Evolutionary conservation across 2,329 filamentous ascomycete species (phyloP), one percentile per base, ranked within the genome.

Genomic region (Monosporascus sp.): DNA sequence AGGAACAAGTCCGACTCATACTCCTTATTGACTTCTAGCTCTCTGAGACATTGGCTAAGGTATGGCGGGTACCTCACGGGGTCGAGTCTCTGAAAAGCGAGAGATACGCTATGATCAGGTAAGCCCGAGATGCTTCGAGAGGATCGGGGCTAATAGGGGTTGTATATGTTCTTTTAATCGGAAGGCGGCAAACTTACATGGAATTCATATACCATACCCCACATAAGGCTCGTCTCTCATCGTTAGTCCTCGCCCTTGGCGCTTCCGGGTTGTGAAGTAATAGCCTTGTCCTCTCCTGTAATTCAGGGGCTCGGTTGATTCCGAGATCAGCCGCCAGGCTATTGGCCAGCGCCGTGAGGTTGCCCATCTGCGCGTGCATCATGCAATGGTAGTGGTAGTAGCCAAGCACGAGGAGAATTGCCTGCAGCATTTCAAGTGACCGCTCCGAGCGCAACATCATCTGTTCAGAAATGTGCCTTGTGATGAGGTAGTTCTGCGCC

Each of bases 331-430:
- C 71, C 7, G 74, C 66, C 2, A 82, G 69, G 5, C 74, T 77
- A 14, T 71, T 64, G 1, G 78, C 75, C 20, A 84, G 58, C 8
- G 75, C 70, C 3, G 81, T 62, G 3, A 82, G 65, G 50, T 78
- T 80, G 59, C 75, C 74, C 14, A 82, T 62, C 55, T 82, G 80
- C 1, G 73, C 70, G 50, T 81, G 78, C 63, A 76, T 70, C 56
- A 79, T 72, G 58, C 78, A 81, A 60, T 81, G 78, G 49, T 81
- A 77, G 47, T 81, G 78, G 52, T 80, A 79, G 70, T 73, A 81
- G 0, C 73, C 73, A 2, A 78, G 57, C 26, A 80, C 72, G 0
- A 80, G 71, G 3, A 81, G 62, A 3, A 81, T 71, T 0, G 77
- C 75, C 52, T 76, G 69, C 0, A 81, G 63, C 2, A 81, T 61